Base-by-base conservation (phyloP, 2,329 filamentous ascomycete species). In the Elsinoe necatrix region DNA sequence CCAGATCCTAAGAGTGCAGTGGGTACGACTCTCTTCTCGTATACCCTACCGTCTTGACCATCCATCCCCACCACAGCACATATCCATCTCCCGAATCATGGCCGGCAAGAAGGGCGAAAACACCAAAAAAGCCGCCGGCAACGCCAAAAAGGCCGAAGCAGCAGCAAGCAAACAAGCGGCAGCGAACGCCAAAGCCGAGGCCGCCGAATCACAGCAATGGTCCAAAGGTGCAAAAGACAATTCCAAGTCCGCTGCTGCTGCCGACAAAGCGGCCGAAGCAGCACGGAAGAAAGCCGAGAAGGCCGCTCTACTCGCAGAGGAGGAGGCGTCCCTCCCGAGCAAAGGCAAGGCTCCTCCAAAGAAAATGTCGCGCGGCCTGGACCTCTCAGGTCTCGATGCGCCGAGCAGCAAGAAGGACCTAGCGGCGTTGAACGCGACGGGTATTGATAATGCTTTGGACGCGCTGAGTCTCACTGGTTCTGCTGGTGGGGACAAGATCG, bases 371-470 rank as follows among this genome's bases (percentile, higher is more conserved):
- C 80, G 82, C 60, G 87, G 87, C 34, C 79, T 92, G 35, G 87
- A 91, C 66, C 80, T 92, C 39, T 80, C 79, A 16, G 84, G 87
- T 69, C 84, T 95, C 62, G 87, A 93, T 65, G 68, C 72, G 1
- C 70, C 75, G 3, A 70, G 73, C 60, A 74, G 69, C 7, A 67
- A 65, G 59, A 77, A 77, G 61, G 73, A 75, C 12, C 71, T 83
- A 8, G 64, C 77, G 0, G 72, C 87, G 0, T 79, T 96, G 65
- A 91, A 86, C 69, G 91, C 90, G 2, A 80, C 86, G 0, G 90
- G 90, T 66, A 95, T 98, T 71, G 91, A 97, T 70, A 92, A 96
- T 66, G 90, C 90, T 0, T 81, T 97, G 51, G 91, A 96, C 65
- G 90, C 90, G 2, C 80, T 97, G 25, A 83, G 82, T 1, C 81